Percentiles rank a stretch among this genome's conserved stretches.
Conservation (phyloP, 176 grass and related monocot genomes). For the Zizania latifolia region DNA sequence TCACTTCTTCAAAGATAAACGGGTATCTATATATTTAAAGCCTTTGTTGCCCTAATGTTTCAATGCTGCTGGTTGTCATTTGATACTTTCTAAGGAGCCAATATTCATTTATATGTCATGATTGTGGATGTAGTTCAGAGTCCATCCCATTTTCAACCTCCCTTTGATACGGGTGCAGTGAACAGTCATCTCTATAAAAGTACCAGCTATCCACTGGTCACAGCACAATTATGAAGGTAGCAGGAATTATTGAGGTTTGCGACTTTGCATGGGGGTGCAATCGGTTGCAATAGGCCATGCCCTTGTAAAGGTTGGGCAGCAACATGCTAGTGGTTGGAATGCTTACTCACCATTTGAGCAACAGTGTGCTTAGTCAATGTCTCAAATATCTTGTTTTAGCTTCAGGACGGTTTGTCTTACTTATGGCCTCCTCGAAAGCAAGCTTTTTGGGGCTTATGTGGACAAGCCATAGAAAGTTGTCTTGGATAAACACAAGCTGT, state of each 20-base stretch:
- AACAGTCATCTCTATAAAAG: not conserved
- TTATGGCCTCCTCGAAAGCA: not conserved
- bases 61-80: not conserved
- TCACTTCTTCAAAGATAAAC: slow-evolving; percentile 55
- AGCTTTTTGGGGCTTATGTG: not conserved
- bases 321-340: not conserved
- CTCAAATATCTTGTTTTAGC: not conserved
- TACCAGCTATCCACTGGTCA: not conserved
- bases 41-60: slow-evolving; percentile 10
- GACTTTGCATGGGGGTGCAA: not conserved
- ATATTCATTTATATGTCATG: not conserved
- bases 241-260: not conserved
- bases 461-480: not conserved
- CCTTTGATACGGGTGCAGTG: not conserved
- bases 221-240: not conserved
- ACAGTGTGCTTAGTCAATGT: not conserved
- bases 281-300: not conserved
- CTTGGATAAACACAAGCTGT: not conserved
- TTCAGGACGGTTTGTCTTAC: too few species aligned
- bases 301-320: not conserved
- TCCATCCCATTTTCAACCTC: slow-evolving; percentile 1
- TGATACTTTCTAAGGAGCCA: not conserved
- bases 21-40: slow-evolving; percentile 12
- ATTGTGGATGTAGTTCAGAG: not conserved
- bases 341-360: not conserved